Evolutionary conservation across 2,329 filamentous ascomycete genomes (phyloP).

Genomic region (Ciborinia camelliae): DNA sequence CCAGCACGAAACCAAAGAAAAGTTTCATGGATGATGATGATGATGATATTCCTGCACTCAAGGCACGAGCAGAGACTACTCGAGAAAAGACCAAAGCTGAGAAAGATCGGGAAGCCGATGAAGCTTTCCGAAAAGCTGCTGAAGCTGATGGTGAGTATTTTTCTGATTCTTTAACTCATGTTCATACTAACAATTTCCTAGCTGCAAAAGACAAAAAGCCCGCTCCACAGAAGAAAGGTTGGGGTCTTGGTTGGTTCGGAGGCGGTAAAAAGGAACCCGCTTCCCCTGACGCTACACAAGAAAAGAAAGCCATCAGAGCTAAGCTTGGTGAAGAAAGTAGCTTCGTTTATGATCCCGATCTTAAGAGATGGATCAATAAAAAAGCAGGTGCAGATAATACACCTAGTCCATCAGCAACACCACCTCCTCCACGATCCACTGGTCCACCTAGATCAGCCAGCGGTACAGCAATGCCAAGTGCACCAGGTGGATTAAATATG

Average conservation of each 20-base stretch:
- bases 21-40: slow-evolving; percentile 82
- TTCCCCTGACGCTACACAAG: slow-evolving; percentile 38
- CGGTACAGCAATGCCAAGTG: slow-evolving; percentile 21
- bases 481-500: not conserved
- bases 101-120: slow-evolving; percentile 75
- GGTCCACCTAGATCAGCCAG: slow-evolving; percentile 42
- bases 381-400: slow-evolving; percentile 65
- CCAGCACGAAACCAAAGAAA: slow-evolving; percentile 61
- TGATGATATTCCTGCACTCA: slow-evolving; percentile 57
- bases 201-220: slow-evolving; percentile 57
- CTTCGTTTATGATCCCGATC: slow-evolving; percentile 92
- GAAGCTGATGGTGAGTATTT: slow-evolving; percentile 63
- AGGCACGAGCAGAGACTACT: slow-evolving; percentile 38
- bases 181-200: slow-evolving; percentile 36
- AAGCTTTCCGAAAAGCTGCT: slow-evolving; percentile 80
- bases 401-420: slow-evolving; percentile 60
- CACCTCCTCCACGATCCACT: slow-evolving; percentile 68
- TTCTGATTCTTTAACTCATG: not conserved
- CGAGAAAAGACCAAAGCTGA: slow-evolving; percentile 61
- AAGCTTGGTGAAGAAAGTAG: slow-evolving; percentile 92
- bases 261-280: slow-evolving; percentile 59
- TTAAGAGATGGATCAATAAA: slow-evolving; percentile 98
- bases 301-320: slow-evolving; percentile 74
- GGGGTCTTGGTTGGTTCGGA: slow-evolving; percentile 85
- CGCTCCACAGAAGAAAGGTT: slow-evolving; percentile 57